A percentile compares a stretch with the other conserved stretches of the same genome.
phyloP scores from a whole-genome alignment of 1,284 basidiomycete species.

The Filobasidium uniguttulatum region DNA sequence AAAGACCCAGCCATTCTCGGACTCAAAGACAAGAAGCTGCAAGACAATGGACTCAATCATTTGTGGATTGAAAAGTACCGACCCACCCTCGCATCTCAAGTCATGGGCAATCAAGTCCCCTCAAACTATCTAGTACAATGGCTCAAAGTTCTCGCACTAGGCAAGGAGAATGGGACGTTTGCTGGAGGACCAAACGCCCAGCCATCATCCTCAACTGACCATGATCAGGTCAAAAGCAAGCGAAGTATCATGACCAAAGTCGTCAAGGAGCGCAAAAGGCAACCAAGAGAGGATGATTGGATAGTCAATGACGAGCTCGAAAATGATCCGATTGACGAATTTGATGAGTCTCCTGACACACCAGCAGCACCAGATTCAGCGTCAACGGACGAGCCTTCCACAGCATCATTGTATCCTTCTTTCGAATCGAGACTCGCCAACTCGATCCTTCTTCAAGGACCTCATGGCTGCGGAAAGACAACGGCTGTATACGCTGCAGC shows the following conservation, averaged over 20 bases:
- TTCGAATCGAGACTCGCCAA: conserved; percentile 48
- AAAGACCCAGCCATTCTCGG: conserved; percentile 2
- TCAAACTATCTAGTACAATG: conserved; percentile 68
- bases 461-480: conserved; percentile 78
- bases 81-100: conserved; percentile 55
- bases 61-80: conserved; percentile 66
- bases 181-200: conserved; percentile 9
- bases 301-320: conserved; percentile 35
- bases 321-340: conserved; percentile 19
- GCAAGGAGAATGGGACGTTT: conserved; percentile 34
- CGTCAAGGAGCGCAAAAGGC: conserved; percentile 17
- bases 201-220: conserved; percentile 10
- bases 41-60: conserved; percentile 19
- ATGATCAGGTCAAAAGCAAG: conserved; percentile 13
- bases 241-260: conserved; percentile 28
- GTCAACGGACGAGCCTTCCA: conserved; percentile 15
- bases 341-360: conserved; percentile 14
- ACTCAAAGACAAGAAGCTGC: background rate
- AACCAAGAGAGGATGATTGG: conserved; percentile 23
- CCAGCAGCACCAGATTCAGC: conserved; percentile 19
- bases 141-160: conserved; percentile 56
- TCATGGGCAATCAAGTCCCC: conserved; percentile 65
- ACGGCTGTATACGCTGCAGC: conserved; percentile 86
- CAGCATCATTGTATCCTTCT: conserved; percentile 23
- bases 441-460: conserved; percentile 70